Percentiles rank a stretch among this genome's conserved stretches.
Evolutionary conservation across 2,329 filamentous ascomycete species (phyloP).

Genomic region (Xylaria sp.): DNA sequence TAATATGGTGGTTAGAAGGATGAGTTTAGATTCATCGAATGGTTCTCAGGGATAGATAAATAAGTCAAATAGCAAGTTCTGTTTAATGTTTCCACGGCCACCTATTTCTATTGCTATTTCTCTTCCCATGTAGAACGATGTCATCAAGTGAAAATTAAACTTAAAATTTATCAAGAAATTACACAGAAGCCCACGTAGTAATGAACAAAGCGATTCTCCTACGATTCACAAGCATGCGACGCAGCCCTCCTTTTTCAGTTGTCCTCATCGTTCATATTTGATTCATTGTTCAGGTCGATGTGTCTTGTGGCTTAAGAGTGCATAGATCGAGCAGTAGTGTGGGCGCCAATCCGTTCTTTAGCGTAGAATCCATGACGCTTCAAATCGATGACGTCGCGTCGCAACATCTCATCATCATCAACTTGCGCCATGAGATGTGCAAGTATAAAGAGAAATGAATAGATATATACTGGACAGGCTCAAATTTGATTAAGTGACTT

Average conservation of each 20-base stretch:
- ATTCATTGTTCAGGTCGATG: neutral
- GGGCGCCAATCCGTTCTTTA: constrained; percentile 8
- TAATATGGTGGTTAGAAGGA: no score
- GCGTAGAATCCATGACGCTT: constrained; percentile 9
- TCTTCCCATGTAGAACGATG: neutral
- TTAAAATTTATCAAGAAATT: neutral
- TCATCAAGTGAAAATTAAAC: neutral
- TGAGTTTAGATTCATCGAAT: no score
- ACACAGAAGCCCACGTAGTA: neutral
- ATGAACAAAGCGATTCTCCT: neutral
- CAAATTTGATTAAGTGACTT: neutral
- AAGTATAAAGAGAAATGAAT: neutral
- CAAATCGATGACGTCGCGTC: constrained; percentile 36
- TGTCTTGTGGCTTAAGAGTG: neutral
- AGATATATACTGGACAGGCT: neutral
- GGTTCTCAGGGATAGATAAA: no score
- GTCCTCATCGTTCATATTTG: neutral
- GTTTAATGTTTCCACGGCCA: neutral
- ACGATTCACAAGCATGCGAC: neutral
- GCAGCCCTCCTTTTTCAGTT: neutral
- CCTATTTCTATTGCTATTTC: neutral
- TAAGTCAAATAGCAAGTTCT: neutral
- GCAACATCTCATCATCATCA: constrained; percentile 29
- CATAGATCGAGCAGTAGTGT: constrained; percentile 11
- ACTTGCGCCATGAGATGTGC: neutral